These are phyloP conservation scores for Rhodotorula toruloides DNA, from an alignment of 768 basidiomycete species.

Conservation along the genomic window DNA sequence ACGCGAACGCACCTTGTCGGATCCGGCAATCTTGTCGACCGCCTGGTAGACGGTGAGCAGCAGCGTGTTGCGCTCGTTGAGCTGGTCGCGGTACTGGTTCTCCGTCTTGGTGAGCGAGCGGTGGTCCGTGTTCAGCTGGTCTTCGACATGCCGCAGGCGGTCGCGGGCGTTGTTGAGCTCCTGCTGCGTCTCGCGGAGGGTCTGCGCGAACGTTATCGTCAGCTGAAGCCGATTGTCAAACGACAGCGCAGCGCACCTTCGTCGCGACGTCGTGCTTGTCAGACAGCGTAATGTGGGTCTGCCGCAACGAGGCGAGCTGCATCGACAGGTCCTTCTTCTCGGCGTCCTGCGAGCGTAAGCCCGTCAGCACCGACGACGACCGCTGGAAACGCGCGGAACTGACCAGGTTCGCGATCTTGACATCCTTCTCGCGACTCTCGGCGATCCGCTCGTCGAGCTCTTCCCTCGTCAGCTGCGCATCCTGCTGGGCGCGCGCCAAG, in stretches of 20 bases:
- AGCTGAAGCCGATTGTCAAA: neutral
- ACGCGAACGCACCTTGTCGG: conserved; percentile 64
- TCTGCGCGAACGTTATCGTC: conserved; percentile 41
- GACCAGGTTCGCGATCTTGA: conserved; percentile 63
- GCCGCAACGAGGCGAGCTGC: conserved; percentile 76
- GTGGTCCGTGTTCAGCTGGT: conserved; percentile 74
- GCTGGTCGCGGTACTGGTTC: conserved; percentile 78
- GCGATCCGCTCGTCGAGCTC: conserved; percentile 66
- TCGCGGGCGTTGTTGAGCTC: conserved; percentile 61
- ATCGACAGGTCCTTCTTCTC: conserved; percentile 74
- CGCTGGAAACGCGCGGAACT: conserved; percentile 16
- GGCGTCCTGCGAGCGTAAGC: conserved; percentile 51
- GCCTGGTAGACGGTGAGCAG: conserved; percentile 90
- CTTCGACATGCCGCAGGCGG: conserved; percentile 68
- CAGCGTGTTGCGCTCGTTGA: conserved; percentile 87
- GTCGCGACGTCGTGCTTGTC: conserved; percentile 81
- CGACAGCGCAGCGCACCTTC: conserved; percentile 45
- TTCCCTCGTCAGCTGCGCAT: conserved; percentile 63
- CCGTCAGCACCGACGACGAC: neutral
- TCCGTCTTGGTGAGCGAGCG: conserved; percentile 65
- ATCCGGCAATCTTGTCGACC: conserved; percentile 85
- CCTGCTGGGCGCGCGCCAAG: conserved; percentile 70
- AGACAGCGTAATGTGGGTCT: conserved; percentile 73
- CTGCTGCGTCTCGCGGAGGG: conserved; percentile 61
- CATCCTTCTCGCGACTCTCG: conserved; percentile 63